Evolutionary conservation across 2,329 filamentous ascomycete genomes (phyloP), one percentile per base, ranked within the genome.

Genomic region (Aspergillus felis): DNA sequence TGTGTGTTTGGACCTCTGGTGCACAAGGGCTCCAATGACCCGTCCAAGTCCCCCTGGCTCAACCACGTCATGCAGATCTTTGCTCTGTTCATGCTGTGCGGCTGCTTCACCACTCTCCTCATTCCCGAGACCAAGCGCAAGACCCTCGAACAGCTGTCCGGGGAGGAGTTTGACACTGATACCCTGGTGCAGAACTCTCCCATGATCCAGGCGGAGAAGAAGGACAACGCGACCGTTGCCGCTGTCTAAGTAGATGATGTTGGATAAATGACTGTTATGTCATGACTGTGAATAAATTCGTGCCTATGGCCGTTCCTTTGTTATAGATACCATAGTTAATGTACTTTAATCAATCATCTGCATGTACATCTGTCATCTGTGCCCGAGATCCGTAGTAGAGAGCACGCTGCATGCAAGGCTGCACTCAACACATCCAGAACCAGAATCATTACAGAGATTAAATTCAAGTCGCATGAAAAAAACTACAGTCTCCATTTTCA

Each of bases 11-110:
- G 85, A 9, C 85, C 86, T 1, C 74, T 89, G 14, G 78, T 86
- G 14, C 82, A 81, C 20, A 81, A 82, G 32, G 87, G 85, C 27
- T 77, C 82, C 0, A 74, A 77, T 7, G 71, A 77, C 17, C 83
- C 82, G 58, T 75, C 78, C 22, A 81, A 82, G 0, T 79, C 73
- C 1, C 88, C 87, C 1, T 89, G 87, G 82, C 80, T 92, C 54
- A 82, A 89, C 71, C 85, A 88, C 56, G 82, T 92, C 41, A 86
- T 93, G 78, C 82, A 91, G 70, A 88, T 92, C 41, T 92, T 90
- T 72, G 88, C 88, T 0, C 79, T 91, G 9, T 92, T 93, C 78
- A 92, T 92, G 90, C 79, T 92, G 5, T 81, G 83, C 53, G 90
- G 90, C 38, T 82, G 84, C 50, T 74, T 90, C 50, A 84, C 85